These are phyloP conservation scores for Pyrus bretschneideri DNA, from an alignment of 306 rosid genomes.

Conservation along the genomic window DNA sequence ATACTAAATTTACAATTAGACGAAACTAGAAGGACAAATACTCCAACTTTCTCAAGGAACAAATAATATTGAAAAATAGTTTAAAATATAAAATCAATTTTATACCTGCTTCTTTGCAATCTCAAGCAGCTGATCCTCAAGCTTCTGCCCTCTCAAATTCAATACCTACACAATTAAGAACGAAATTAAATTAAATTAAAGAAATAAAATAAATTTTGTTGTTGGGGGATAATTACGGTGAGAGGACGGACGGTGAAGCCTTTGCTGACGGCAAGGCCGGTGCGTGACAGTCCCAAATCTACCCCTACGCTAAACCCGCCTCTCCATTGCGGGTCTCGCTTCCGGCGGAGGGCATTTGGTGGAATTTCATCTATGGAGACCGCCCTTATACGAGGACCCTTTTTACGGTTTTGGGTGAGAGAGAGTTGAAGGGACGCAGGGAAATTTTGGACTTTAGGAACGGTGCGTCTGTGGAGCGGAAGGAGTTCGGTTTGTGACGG, in stretches of 20 bases:
- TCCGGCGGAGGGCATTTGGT: constrained; percentile 70
- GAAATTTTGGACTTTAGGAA: neutral
- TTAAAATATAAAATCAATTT: neutral
- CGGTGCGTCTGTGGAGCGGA: neutral
- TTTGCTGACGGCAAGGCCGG: constrained; percentile 84
- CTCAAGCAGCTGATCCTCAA: constrained; percentile 58
- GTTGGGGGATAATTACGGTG: constrained; percentile 29
- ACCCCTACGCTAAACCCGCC: constrained; percentile 89
- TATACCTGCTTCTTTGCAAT: constrained; percentile 63
- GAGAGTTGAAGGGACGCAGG: neutral
- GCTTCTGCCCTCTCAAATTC: constrained; percentile 83
- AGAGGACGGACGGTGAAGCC: constrained; percentile 77
- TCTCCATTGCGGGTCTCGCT: constrained; percentile 59
- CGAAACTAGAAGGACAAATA: too few species aligned
- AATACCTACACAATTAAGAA: constrained; percentile 41
- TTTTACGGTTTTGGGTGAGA: constrained; percentile 3
- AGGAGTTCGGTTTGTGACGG: constrained; percentile 1
- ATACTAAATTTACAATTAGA: too few species aligned
- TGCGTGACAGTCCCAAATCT: constrained; percentile 77
- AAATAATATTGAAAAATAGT: neutral
- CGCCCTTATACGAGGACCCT: constrained; percentile 1
- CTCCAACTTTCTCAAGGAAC: neutral
- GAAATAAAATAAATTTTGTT: neutral
- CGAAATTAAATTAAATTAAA: neutral
- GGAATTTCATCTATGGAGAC: constrained; percentile 43